Evolutionary conservation across 2,329 filamentous ascomycete genomes (phyloP).

Genomic region (Cladorrhinum sp.): DNA sequence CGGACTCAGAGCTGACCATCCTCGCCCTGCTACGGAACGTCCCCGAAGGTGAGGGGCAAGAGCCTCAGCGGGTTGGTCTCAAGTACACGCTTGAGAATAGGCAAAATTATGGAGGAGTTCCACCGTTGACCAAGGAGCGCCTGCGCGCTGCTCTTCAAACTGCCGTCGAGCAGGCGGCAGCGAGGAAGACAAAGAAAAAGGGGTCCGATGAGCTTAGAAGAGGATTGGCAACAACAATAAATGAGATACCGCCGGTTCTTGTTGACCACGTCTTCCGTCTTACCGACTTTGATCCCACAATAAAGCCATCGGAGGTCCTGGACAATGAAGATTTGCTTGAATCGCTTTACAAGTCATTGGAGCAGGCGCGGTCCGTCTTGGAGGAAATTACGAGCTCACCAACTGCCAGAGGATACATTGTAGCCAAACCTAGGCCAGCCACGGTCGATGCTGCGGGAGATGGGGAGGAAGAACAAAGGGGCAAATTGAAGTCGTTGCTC

Average conservation of each 20-base stretch:
- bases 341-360: slow-evolving; percentile 64
- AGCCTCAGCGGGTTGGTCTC: slow-evolving; percentile 73
- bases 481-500: slow-evolving; percentile 52
- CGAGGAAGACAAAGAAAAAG: slow-evolving; percentile 71
- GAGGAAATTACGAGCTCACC: slow-evolving; percentile 65
- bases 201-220: slow-evolving; percentile 73
- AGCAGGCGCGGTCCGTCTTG: slow-evolving; percentile 68
- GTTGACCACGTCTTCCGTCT: slow-evolving; percentile 79
- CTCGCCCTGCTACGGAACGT: slow-evolving; percentile 78
- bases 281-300: slow-evolving; percentile 65
- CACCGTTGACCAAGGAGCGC: slow-evolving; percentile 70
- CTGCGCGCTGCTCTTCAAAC: slow-evolving; percentile 66
- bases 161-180: slow-evolving; percentile 45
- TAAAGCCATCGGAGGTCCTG: slow-evolving; percentile 67
- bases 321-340: slow-evolving; percentile 62
- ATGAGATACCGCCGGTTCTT: slow-evolving; percentile 82
- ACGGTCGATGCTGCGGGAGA: slow-evolving; percentile 22
- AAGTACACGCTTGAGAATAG: slow-evolving; percentile 77
- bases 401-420: slow-evolving; percentile 77
- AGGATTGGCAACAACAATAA: slow-evolving; percentile 77
- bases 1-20: slow-evolving; percentile 79
- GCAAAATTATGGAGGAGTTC: slow-evolving; percentile 78
- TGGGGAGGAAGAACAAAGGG: slow-evolving; percentile 31
- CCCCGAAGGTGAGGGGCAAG: slow-evolving; percentile 75
- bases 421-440: slow-evolving; percentile 61